phyloP scores from a whole-genome alignment of 75 land plant genomes.

The Pinus albicaulis region DNA sequence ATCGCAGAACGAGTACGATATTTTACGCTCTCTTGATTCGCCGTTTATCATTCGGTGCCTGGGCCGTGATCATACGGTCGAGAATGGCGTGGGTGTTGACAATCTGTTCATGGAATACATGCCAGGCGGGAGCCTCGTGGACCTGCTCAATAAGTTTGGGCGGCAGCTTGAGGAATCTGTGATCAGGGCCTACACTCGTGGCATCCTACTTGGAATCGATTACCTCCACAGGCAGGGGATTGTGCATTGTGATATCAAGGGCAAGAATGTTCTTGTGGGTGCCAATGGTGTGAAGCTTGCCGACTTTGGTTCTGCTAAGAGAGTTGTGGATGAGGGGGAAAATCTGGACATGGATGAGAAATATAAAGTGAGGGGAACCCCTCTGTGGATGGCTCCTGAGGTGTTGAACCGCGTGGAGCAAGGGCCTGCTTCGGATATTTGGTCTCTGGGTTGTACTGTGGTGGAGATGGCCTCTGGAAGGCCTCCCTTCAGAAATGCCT shows the following conservation, averaged over 20 bases:
- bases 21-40: conserved; percentile 26
- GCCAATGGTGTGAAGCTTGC: conserved; percentile 37
- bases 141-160: conserved; percentile 42
- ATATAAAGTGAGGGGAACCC: conserved; percentile 5
- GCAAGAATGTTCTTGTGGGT: conserved; percentile 42
- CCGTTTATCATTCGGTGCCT: conserved; percentile 21
- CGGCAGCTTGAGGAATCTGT: conserved; percentile 30
- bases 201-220: conserved; percentile 29
- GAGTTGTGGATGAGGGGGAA: background rate
- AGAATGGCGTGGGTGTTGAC: conserved; percentile 16
- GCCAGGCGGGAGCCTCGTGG: conserved; percentile 55
- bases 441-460: too few relatives aligned
- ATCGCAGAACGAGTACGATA: conserved; percentile 24
- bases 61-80: conserved; percentile 20
- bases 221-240: conserved; percentile 39
- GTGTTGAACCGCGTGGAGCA: too few relatives aligned
- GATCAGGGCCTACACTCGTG: conserved; percentile 24
- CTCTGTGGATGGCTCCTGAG: too few relatives aligned
- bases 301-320: conserved; percentile 61
- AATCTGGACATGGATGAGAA: conserved; percentile 9
- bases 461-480: too few relatives aligned
- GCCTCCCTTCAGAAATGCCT: too few relatives aligned
- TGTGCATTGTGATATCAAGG: conserved; percentile 75
- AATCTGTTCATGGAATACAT: conserved; percentile 55
- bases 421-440: too few relatives aligned